Evolutionary conservation across 2,329 filamentous ascomycete genomes (phyloP).

Genomic region (Teratosphaeria gauchensis): DNA sequence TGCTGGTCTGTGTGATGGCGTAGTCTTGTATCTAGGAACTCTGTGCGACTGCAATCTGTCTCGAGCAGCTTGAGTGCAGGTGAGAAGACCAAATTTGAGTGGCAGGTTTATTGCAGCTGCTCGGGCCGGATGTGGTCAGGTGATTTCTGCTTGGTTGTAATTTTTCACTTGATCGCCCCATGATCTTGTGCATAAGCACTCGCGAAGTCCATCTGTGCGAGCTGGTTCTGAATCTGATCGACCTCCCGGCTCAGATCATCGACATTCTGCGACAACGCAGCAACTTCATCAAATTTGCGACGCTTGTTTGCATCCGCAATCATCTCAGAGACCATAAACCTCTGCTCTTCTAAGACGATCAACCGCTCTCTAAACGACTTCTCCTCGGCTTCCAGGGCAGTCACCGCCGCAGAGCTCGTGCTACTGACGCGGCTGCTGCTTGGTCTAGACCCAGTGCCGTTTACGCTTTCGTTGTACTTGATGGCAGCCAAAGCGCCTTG

Average conservation of each 20-base stretch:
- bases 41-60: too few relatives aligned
- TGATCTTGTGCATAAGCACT: conserved; percentile 32
- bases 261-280: conserved; percentile 65
- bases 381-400: conserved; percentile 69
- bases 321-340: conserved; percentile 82
- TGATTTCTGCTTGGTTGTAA: too few relatives aligned
- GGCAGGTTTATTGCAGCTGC: too few relatives aligned
- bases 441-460: conserved; percentile 17
- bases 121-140: too few relatives aligned
- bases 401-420: conserved; percentile 34
- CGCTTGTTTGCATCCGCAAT: conserved; percentile 65
- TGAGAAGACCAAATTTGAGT: too few relatives aligned
- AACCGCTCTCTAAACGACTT: conserved; percentile 69
- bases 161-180: not conserved
- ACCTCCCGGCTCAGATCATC: conserved; percentile 78
- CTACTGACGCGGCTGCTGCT: conserved; percentile 44
- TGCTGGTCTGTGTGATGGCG: too few relatives aligned
- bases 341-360: conserved; percentile 82
- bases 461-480: conserved; percentile 28
- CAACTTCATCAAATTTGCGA: conserved; percentile 77
- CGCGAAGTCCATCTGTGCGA: conserved; percentile 29
- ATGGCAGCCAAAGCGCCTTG: conserved; percentile 50
- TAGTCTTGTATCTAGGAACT: too few relatives aligned
- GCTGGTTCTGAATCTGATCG: conserved; percentile 32
- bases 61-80: too few relatives aligned